Conservation (phyloP, 1,284 basidiomycete species). For the Pseudozyma hubeiensis region DNA sequence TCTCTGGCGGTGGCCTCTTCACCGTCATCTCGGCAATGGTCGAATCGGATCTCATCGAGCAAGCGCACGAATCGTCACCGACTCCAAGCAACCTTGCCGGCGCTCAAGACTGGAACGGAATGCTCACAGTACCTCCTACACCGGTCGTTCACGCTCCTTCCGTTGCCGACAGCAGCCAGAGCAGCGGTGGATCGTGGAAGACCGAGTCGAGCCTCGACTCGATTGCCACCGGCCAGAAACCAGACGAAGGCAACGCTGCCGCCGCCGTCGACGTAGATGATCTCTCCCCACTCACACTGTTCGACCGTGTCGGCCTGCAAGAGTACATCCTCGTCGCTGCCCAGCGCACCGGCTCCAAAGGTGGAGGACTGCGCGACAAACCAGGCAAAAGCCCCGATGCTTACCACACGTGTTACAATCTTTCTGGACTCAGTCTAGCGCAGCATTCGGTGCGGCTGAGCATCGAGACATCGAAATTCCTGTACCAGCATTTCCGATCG, state of each 20-base stretch:
- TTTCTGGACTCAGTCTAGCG: slow-evolving; percentile 59
- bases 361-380: slow-evolving; percentile 90
- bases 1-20: slow-evolving; percentile 89
- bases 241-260: slow-evolving; percentile 4
- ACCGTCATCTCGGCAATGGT: slow-evolving; percentile 79
- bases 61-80: slow-evolving; percentile 16
- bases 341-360: slow-evolving; percentile 74
- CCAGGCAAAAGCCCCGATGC: slow-evolving; percentile 80
- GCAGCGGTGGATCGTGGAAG: slow-evolving; percentile 30
- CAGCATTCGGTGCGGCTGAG: slow-evolving; percentile 59
- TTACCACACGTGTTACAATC: slow-evolving; percentile 69
- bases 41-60: slow-evolving; percentile 66
- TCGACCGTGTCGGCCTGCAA: slow-evolving; percentile 77
- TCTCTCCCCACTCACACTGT: slow-evolving; percentile 47
- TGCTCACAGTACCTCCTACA: slow-evolving; percentile 31
- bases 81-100: slow-evolving; percentile 44
- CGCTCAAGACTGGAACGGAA: slow-evolving; percentile 32
- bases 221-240: slow-evolving; percentile 2
- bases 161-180: slow-evolving; percentile 1
- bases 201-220: slow-evolving; percentile 33
- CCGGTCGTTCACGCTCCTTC: slow-evolving; percentile 10
- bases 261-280: slow-evolving; percentile 18
- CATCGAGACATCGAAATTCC: slow-evolving; percentile 18
- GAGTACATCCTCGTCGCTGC: slow-evolving; percentile 87
- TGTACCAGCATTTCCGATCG: slow-evolving; percentile 14